Percentiles rank a stretch among this genome's conserved stretches.
phyloP scores from a whole-genome alignment of 164 flowering plant genomes.

The Magnolia officinalis region DNA sequence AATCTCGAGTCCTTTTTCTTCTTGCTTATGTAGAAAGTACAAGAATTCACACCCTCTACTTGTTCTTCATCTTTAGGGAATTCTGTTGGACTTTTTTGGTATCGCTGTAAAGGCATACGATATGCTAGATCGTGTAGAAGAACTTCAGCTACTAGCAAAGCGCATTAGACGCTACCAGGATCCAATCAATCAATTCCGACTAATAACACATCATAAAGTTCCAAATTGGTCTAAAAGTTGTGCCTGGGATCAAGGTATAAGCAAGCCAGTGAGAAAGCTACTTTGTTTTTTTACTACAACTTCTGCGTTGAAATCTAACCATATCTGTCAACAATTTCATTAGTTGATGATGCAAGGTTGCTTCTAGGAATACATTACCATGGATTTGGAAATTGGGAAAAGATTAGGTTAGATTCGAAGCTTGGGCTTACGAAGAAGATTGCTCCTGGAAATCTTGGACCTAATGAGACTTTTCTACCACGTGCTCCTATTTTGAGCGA shows the following conservation, averaged over 20 bases:
- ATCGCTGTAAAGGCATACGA: slow-evolving; percentile 91
- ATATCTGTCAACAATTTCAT: slow-evolving; percentile 19
- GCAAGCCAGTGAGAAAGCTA: not conserved
- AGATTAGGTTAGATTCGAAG: slow-evolving; percentile 79
- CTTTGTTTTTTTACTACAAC: not conserved
- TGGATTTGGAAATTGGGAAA: slow-evolving; percentile 99
- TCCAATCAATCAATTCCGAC: slow-evolving; percentile 83
- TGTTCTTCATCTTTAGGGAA: slow-evolving; percentile 47
- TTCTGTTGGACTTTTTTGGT: slow-evolving; percentile 92
- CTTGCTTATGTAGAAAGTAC: not conserved
- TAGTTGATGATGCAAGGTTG: slow-evolving; percentile 98
- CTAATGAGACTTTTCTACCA: slow-evolving; percentile 87
- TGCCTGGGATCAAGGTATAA: slow-evolving; percentile 97
- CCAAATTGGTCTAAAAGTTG: slow-evolving; percentile 96
- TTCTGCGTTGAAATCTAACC: not conserved
- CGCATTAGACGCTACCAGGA: slow-evolving; percentile 76
- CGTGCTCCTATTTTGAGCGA: slow-evolving; percentile 92
- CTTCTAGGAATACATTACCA: slow-evolving; percentile 84
- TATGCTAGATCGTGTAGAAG: slow-evolving; percentile 72
- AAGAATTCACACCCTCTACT: not conserved
- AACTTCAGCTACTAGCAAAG: slow-evolving; percentile 83
- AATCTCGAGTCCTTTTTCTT: not conserved
- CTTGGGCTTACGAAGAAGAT: slow-evolving; percentile 91
- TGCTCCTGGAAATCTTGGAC: slow-evolving; percentile 88
- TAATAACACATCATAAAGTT: slow-evolving; percentile 63